Percentiles rank a stretch among this genome's conserved stretches.
These are phyloP conservation scores for Fusarium udum DNA, from an alignment of 2,329 filamentous ascomycete genomes.

Conservation along the genomic window DNA sequence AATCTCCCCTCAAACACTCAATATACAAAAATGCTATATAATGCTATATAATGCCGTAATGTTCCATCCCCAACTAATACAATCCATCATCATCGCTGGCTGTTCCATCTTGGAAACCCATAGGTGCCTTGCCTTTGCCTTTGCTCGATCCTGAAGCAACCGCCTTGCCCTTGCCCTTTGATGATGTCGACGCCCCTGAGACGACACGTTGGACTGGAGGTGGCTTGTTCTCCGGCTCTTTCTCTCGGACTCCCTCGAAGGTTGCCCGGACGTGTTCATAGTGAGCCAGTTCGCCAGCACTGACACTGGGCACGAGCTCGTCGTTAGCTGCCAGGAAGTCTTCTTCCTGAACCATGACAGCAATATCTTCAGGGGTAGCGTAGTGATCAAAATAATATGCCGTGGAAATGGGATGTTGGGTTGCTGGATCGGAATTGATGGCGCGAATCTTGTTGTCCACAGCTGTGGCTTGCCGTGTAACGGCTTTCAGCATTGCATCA, in stretches of 20 bases:
- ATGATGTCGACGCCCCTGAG: constrained; percentile 43
- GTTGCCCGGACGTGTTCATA: constrained; percentile 84
- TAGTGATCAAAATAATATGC: constrained; percentile 97
- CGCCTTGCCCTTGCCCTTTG: constrained; percentile 48
- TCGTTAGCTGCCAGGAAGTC: constrained; percentile 85
- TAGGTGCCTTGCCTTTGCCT: constrained; percentile 60
- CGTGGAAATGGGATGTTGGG: constrained; percentile 70
- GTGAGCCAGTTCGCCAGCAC: constrained; percentile 88
- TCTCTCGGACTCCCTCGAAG: constrained; percentile 73
- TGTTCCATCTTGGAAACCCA: constrained; percentile 62
- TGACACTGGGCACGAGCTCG: constrained; percentile 94
- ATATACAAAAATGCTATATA: constrained; percentile 28
- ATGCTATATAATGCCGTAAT: constrained; percentile 16
- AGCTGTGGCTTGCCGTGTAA: constrained; percentile 84
- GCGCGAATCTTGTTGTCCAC: constrained; percentile 85
- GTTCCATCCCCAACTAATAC: constrained; percentile 52
- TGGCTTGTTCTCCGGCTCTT: constrained; percentile 52
- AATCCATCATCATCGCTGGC: constrained; percentile 66
- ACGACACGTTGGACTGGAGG: constrained; percentile 38
- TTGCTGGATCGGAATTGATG: constrained; percentile 64
- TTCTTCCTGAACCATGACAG: constrained; percentile 86
- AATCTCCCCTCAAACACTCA: constrained; percentile 13
- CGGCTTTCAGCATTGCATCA: constrained; percentile 98
- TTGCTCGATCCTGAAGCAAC: constrained; percentile 38
- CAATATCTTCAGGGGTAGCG: constrained; percentile 81